A percentile compares a stretch with the other conserved stretches of the same genome.
phyloP scores from a whole-genome alignment of 306 rosid species.

The Sicyos edulis region DNA sequence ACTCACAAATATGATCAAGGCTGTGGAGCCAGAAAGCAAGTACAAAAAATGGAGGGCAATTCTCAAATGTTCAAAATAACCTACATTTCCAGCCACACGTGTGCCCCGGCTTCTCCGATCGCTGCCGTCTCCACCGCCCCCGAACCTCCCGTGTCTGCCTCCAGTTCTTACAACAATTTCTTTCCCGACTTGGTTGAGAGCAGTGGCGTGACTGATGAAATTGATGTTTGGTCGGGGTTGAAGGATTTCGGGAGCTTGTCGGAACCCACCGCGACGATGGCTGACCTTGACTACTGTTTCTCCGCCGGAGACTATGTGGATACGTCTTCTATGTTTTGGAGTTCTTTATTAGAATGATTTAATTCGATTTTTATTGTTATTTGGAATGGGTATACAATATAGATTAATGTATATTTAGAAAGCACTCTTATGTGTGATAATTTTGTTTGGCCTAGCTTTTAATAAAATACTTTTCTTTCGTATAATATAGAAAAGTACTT shows the following conservation, averaged over 20 bases:
- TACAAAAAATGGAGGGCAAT: conserved; percentile 42
- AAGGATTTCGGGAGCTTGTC: conserved; percentile 1
- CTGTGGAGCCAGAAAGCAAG: conserved; percentile 62
- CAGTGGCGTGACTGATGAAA: neutral
- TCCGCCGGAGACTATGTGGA: neutral
- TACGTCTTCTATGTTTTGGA: neutral
- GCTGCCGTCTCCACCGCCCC: too few relatives aligned
- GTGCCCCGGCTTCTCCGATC: conserved; percentile 21
- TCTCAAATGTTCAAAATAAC: conserved; percentile 45
- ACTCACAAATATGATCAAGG: conserved; percentile 56
- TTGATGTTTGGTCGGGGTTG: neutral
- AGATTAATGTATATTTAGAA: neutral
- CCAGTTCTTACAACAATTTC: neutral
- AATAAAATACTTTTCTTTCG: too few relatives aligned
- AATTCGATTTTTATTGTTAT: neutral
- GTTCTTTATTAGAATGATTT: neutral
- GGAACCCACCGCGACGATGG: neutral
- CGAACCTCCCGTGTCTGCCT: neutral
- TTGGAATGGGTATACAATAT: neutral
- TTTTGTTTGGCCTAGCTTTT: too few relatives aligned
- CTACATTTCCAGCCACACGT: conserved; percentile 71
- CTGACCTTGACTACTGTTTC: neutral
- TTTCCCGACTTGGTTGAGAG: neutral
- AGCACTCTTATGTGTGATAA: too few relatives aligned
- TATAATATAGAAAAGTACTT: too few relatives aligned